A percentile compares a stretch with the other conserved stretches of the same genome.
Evolutionary conservation across 2,329 filamentous ascomycete genomes (phyloP).

Genomic region (Talaromyces sp.): DNA sequence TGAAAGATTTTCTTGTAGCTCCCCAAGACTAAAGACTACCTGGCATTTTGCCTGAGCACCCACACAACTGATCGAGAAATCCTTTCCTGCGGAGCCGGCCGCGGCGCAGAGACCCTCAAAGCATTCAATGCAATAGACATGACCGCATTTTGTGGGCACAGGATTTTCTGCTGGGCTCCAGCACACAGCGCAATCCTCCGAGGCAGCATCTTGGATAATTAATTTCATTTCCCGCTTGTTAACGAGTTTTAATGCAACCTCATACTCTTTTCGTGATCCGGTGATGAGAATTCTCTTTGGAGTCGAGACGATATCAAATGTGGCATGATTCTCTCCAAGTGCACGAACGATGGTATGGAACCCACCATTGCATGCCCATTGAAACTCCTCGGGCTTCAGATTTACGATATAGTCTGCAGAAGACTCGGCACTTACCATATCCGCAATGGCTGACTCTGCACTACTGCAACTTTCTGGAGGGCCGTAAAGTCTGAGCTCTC

Average conservation of each 20-base stretch:
- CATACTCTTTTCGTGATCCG: slow-evolving; percentile 16
- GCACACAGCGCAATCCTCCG: slow-evolving; percentile 15
- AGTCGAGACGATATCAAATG: slow-evolving; percentile 19
- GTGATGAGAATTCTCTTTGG: slow-evolving; percentile 21
- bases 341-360: slow-evolving; percentile 21
- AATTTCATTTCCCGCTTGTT: neutral
- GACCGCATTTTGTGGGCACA: slow-evolving; percentile 20
- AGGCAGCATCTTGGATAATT: neutral
- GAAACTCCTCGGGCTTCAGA: slow-evolving; percentile 20
- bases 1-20: slow-evolving; percentile 28
- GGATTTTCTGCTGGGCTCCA: neutral
- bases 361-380: slow-evolving; percentile 21
- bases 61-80: slow-evolving; percentile 20
- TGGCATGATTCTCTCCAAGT: slow-evolving; percentile 21
- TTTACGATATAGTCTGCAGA: slow-evolving; percentile 18
- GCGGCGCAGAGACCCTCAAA: slow-evolving; percentile 22
- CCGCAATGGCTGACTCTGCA: neutral
- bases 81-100: slow-evolving; percentile 20
- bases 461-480: neutral
- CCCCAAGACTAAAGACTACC: slow-evolving; percentile 21
- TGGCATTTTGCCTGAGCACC: slow-evolving; percentile 19
- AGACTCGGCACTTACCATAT: slow-evolving; percentile 16
- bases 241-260: neutral
- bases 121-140: slow-evolving; percentile 23
- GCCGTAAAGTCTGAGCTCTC: neutral